Evolutionary conservation across 2,329 filamentous ascomycete species (phyloP).

Genomic region (Pezicula radicicola): DNA sequence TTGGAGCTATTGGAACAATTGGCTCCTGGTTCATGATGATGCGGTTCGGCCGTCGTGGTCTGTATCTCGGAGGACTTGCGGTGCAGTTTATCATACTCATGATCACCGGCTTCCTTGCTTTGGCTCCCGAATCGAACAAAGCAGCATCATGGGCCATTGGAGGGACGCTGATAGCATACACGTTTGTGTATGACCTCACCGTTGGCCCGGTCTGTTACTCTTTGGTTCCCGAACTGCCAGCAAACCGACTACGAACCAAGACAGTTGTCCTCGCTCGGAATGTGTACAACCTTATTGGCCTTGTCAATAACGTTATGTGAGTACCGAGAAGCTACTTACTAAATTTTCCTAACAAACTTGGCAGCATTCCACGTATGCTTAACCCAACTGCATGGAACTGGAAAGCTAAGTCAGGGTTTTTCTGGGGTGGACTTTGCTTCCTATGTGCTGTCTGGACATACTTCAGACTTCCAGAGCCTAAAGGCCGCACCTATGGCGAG

Average conservation of each 20-base stretch:
- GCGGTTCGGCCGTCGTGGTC: conserved; percentile 44
- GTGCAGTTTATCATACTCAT: conserved; percentile 38
- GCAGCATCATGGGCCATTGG: conserved; percentile 41
- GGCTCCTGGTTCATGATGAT: conserved; percentile 32
- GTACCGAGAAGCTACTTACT: not conserved
- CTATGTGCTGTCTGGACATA: conserved; percentile 64
- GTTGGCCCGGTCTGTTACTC: conserved; percentile 41
- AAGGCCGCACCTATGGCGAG: conserved; percentile 79
- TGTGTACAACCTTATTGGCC: conserved; percentile 24
- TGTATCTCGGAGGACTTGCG: conserved; percentile 45
- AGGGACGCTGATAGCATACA: conserved; percentile 36
- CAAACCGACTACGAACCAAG: conserved; percentile 35
- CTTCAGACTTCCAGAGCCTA: conserved; percentile 78
- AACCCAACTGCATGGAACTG: conserved; percentile 80
- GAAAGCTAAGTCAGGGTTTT: conserved; percentile 79
- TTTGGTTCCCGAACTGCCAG: conserved; percentile 39
- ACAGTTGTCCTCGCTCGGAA: conserved; percentile 37
- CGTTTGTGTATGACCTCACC: conserved; percentile 39
- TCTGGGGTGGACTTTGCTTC: conserved; percentile 66
- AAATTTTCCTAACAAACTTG: too few relatives aligned
- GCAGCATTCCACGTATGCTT: too few relatives aligned
- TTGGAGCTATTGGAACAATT: not conserved
- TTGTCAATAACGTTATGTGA: not conserved
- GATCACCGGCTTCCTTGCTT: conserved; percentile 42
- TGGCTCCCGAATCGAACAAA: conserved; percentile 35